A percentile compares a stretch with the other conserved stretches of the same genome.
Evolutionary conservation across 176 grass and related monocot species (phyloP).

Genomic region (Echinochloa phyllopogon): DNA sequence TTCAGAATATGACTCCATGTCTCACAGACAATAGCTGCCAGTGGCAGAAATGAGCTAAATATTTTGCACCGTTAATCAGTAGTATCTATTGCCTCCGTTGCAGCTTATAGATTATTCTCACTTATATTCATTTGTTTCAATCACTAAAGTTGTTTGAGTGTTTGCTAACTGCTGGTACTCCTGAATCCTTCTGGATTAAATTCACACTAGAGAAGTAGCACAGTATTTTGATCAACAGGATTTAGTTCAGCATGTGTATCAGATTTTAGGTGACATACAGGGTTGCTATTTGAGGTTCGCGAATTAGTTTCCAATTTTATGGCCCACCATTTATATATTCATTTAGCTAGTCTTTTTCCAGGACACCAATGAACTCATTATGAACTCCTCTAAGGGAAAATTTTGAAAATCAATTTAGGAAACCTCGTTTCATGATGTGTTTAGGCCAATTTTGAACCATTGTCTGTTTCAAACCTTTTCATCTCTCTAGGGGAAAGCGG

Average conservation of each 20-base stretch:
- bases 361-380: background rate
- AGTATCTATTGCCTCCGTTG: background rate
- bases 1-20: background rate
- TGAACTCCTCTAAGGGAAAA: background rate
- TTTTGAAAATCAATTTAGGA: background rate
- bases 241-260: background rate
- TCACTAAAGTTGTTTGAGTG: background rate
- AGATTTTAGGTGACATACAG: background rate
- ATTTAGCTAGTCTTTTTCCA: background rate
- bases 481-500: background rate
- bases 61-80: background rate
- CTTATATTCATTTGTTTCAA: conserved; percentile 9
- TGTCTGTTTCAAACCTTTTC: conserved; percentile 3
- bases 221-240: background rate
- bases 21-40: background rate
- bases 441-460: background rate
- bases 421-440: background rate
- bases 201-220: background rate
- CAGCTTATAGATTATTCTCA: background rate
- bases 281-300: background rate
- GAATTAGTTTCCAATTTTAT: background rate
- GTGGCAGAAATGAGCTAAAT: background rate
- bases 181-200: background rate
- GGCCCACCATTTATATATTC: background rate
- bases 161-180: background rate